A percentile compares a stretch with the other conserved stretches of the same genome.
phyloP scores from a whole-genome alignment of 192 early-diverging fungal genomes.

The Spizellomyces sp. region DNA sequence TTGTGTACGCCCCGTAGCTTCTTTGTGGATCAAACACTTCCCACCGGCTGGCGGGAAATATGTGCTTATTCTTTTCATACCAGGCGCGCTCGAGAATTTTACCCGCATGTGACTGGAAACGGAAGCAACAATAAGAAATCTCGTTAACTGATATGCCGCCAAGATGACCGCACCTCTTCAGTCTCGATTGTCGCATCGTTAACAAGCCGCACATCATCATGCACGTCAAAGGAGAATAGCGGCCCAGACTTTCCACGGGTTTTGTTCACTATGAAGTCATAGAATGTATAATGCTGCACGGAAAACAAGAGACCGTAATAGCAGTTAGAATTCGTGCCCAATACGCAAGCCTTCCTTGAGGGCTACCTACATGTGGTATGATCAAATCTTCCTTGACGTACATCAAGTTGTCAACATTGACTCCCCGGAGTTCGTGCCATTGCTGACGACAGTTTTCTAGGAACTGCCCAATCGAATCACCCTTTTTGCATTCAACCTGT shows the following conservation, averaged over 20 bases:
- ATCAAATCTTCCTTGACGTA: conserved; percentile 96
- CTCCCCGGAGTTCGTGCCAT: conserved; percentile 76
- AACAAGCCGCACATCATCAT: conserved; percentile 85
- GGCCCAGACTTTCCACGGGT: conserved; percentile 96
- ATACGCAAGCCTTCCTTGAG: background rate
- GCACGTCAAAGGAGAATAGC: conserved; percentile 91
- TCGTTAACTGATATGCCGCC: background rate
- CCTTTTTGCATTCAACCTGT: conserved; percentile 76
- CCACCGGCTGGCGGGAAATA: conserved; percentile 92
- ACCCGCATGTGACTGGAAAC: conserved; percentile 79
- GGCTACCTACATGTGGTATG: conserved; percentile 78
- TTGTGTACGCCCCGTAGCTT: conserved; percentile 66
- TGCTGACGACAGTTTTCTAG: conserved; percentile 81
- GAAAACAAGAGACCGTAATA: background rate
- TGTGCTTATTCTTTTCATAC: conserved; percentile 81
- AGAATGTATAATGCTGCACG: conserved; percentile 60
- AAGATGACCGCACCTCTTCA: conserved; percentile 64
- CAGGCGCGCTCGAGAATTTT: conserved; percentile 84
- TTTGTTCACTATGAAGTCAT: conserved; percentile 96
- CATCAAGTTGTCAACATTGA: conserved; percentile 83
- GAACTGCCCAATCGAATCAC: conserved; percentile 86
- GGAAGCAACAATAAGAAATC: background rate
- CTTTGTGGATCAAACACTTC: conserved; percentile 89
- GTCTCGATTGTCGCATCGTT: conserved; percentile 84
- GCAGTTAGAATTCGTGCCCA: background rate